Conservation (phyloP, 495 filamentous ascomycete genomes). For the Penicillium psychrofluorescens region DNA sequence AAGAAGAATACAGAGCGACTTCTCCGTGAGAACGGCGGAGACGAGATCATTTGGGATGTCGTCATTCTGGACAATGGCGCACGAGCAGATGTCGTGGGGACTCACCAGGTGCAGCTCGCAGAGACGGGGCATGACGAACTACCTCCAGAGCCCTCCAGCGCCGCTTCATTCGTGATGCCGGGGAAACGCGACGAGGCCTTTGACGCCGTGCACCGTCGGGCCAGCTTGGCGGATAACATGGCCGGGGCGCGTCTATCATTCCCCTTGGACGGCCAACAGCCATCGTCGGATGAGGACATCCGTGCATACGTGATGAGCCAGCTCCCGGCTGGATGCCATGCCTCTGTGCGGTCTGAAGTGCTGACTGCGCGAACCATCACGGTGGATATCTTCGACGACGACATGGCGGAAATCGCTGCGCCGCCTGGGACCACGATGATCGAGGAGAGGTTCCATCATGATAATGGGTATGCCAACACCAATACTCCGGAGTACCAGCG, state of each 20-base stretch:
- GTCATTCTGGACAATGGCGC: slow-evolving; percentile 60
- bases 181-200: slow-evolving; percentile 34
- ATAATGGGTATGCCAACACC: slow-evolving; percentile 18
- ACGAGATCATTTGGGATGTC: slow-evolving; percentile 74
- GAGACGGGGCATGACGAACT: slow-evolving; percentile 9
- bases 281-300: slow-evolving; percentile 38
- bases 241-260: slow-evolving; percentile 19
- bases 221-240: slow-evolving; percentile 14
- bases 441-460: slow-evolving; percentile 44
- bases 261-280: slow-evolving; percentile 23
- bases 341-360: slow-evolving; percentile 58
- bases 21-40: slow-evolving; percentile 39
- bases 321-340: slow-evolving; percentile 36
- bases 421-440: slow-evolving; percentile 62
- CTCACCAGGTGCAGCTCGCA: slow-evolving; percentile 21
- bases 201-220: slow-evolving; percentile 39
- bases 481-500: slow-evolving; percentile 6
- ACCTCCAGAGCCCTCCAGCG: slow-evolving; percentile 12
- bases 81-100: slow-evolving; percentile 51
- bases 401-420: slow-evolving; percentile 50
- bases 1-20: slow-evolving; percentile 52
- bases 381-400: slow-evolving; percentile 60
- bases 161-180: slow-evolving; percentile 30
- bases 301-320: slow-evolving; percentile 39
- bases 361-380: slow-evolving; percentile 64